Percentiles rank a stretch among this genome's conserved stretches.
phyloP scores from a whole-genome alignment of 805 yeast genomes.

The Pichia thaimueangensis region DNA sequence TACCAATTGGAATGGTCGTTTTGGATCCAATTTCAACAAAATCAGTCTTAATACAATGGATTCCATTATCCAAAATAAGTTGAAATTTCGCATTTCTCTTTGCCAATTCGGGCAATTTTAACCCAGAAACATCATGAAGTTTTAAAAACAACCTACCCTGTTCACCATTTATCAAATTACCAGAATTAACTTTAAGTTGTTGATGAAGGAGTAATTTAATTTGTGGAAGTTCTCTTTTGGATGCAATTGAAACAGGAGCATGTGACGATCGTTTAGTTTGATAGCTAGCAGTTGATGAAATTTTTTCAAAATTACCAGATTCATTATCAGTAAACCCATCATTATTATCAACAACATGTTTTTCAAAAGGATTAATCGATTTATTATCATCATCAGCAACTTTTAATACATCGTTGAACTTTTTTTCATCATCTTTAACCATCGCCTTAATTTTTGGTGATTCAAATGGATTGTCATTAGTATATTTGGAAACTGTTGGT shows the following conservation, averaged over 20 bases:
- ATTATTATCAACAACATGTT: no score
- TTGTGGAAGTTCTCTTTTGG: neutral
- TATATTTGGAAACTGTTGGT: neutral
- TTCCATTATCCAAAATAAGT: slow-evolving; percentile 69
- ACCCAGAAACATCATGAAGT: slow-evolving; percentile 39
- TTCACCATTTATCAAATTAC: slow-evolving; percentile 24
- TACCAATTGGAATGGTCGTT: slow-evolving; percentile 38
- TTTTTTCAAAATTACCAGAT: slow-evolving; percentile 4
- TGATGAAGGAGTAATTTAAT: neutral
- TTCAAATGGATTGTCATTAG: slow-evolving; percentile 10
- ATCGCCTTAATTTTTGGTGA: slow-evolving; percentile 4
- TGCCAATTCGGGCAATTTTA: slow-evolving; percentile 42
- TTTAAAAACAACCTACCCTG: slow-evolving; percentile 50
- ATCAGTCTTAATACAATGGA: slow-evolving; percentile 64
- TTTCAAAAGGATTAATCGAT: slow-evolving; percentile 4
- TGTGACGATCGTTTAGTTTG: neutral
- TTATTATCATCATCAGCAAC: neutral
- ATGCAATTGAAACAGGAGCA: neutral
- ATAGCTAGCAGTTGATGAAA: neutral
- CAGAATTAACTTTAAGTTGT: neutral
- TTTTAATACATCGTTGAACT: neutral
- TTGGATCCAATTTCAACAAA: slow-evolving; percentile 30
- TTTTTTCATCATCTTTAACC: neutral
- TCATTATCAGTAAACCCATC: slow-evolving; percentile 1
- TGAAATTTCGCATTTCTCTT: slow-evolving; percentile 44